Evolutionary conservation across 2,329 filamentous ascomycete species (phyloP).

Genomic region (Meredithiella fracta): DNA sequence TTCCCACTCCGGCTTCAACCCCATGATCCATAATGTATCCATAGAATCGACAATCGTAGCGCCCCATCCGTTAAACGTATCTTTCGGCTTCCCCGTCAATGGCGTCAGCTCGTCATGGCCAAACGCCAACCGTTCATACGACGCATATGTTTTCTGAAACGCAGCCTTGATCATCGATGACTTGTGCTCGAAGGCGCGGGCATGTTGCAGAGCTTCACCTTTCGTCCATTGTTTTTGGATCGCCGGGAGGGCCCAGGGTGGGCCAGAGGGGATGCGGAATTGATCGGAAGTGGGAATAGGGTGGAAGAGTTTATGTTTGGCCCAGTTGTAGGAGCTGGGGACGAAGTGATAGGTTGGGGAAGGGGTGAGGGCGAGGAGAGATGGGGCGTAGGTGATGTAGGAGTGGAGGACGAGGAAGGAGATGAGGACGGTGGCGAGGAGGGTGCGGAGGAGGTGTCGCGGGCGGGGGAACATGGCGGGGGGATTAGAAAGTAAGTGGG

Average conservation of each 20-base stretch:
- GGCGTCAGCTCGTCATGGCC: conserved; percentile 46
- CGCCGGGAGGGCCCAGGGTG: neutral
- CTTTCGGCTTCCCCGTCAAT: conserved; percentile 32
- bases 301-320: conserved; percentile 14
- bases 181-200: conserved; percentile 16
- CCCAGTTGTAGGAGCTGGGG: conserved; percentile 17
- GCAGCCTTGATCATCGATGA: conserved; percentile 30
- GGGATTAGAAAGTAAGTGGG: neutral
- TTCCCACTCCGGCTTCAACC: conserved; percentile 46
- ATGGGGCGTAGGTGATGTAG: conserved; percentile 33
- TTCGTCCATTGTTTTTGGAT: conserved; percentile 9
- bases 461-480: conserved; percentile 6
- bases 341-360: conserved; percentile 4
- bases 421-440: conserved; percentile 31
- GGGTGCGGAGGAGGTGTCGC: conserved; percentile 22
- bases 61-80: conserved; percentile 50
- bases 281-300: conserved; percentile 12
- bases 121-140: conserved; percentile 48
- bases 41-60: conserved; percentile 51
- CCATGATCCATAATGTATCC: conserved; percentile 62
- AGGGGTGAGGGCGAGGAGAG: neutral
- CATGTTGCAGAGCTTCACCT: conserved; percentile 8
- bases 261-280: conserved; percentile 5
- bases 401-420: conserved; percentile 49
- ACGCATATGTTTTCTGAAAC: conserved; percentile 40